Evolutionary conservation across 257 asterid genomes (phyloP).

Genomic region (Oldenlandia corymbosa): DNA sequence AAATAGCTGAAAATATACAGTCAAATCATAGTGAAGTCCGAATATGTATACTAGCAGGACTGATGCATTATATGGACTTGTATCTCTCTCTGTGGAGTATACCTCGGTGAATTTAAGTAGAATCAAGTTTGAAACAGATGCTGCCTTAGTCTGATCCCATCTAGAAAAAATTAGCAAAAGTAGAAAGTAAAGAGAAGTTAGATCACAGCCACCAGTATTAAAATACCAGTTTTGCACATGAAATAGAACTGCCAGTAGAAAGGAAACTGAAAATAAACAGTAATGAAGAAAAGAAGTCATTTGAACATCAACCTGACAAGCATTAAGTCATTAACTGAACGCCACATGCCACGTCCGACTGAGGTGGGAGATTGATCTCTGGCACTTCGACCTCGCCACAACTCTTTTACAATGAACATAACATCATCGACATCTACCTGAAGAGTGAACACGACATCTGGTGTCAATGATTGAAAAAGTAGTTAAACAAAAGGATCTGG

Average conservation of each 20-base stretch:
- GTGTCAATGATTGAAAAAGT: not conserved
- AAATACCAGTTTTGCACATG: not conserved
- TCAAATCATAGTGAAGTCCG: not conserved
- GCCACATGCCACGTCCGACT: constrained; percentile 99
- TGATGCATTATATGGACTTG: not conserved
- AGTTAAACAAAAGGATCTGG: not conserved
- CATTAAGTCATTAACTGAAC: constrained; percentile 77
- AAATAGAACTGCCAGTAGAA: not conserved
- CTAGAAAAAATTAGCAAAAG: constrained; percentile 35
- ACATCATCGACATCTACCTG: constrained; percentile 96
- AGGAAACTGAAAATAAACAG: not conserved
- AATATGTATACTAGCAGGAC: constrained; percentile 2
- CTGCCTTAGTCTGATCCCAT: constrained; percentile 80
- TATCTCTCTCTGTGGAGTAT: constrained; percentile 17
- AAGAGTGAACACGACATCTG: constrained; percentile 14
- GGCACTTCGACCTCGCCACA: constrained; percentile 97
- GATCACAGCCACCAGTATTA: not conserved
- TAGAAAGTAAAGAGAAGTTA: constrained; percentile 10
- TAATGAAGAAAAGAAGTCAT: not conserved
- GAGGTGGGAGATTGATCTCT: constrained; percentile 69
- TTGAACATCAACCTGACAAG: constrained; percentile 60
- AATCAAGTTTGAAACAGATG: constrained; percentile 73
- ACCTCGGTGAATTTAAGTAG: constrained; percentile 90
- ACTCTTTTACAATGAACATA: constrained; percentile 75
- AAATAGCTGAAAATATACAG: not conserved